phyloP scores from a whole-genome alignment of 2,329 filamentous ascomycete genomes.

The Cercospora zeina region DNA sequence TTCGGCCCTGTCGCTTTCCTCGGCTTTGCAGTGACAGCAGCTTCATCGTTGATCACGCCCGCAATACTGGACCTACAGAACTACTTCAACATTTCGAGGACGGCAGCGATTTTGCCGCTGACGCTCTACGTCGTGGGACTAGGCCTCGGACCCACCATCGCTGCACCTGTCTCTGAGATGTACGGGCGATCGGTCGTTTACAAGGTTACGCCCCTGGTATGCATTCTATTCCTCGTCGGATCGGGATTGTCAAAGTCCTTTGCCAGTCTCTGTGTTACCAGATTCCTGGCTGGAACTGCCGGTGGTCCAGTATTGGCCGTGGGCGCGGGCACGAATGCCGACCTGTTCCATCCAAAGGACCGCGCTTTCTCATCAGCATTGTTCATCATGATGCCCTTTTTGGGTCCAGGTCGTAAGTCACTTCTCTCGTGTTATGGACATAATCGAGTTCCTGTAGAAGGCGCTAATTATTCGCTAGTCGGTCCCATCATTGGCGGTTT shows the following conservation, averaged over 20 bases:
- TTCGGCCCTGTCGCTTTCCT: constrained; percentile 26
- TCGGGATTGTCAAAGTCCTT: constrained; percentile 35
- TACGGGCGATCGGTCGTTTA: constrained; percentile 42
- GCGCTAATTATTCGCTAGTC: not conserved
- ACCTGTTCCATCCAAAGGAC: constrained; percentile 41
- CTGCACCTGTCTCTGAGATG: constrained; percentile 40
- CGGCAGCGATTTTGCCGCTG: constrained; percentile 59
- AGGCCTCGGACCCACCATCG: constrained; percentile 65
- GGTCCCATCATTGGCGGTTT: constrained; percentile 43
- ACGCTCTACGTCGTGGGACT: constrained; percentile 60
- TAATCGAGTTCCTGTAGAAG: not conserved
- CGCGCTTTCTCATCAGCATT: constrained; percentile 42
- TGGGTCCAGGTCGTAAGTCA: constrained; percentile 42
- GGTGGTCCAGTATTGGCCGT: constrained; percentile 43
- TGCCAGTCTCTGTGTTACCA: constrained; percentile 32
- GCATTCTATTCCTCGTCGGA: constrained; percentile 41
- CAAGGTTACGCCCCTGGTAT: constrained; percentile 40
- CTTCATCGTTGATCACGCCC: constrained; percentile 32
- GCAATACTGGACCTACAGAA: constrained; percentile 28
- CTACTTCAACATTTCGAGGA: constrained; percentile 57
- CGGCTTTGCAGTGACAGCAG: constrained; percentile 34
- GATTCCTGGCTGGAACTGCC: constrained; percentile 53
- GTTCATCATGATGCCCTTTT: constrained; percentile 47
- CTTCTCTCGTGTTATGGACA: not conserved
- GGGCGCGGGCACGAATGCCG: constrained; percentile 46